Base-by-base conservation (phyloP, 2,329 filamentous ascomycete genomes). In the Colletotrichum noveboracense region DNA sequence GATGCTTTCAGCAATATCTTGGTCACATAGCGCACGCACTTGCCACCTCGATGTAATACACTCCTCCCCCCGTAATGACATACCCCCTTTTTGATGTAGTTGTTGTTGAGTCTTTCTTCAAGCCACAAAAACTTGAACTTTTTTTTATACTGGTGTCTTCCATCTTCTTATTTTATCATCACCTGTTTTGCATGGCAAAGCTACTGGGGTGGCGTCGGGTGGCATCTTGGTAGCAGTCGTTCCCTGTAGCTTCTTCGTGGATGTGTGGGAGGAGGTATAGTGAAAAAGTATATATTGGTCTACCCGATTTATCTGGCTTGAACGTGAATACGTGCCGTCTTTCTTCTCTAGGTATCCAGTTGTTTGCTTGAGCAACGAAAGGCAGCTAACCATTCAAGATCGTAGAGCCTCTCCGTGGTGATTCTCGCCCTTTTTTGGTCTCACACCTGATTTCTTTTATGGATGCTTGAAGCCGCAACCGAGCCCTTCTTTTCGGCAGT, bases 1-100 rank as follows among this genome's bases (percentile, higher is more conserved):
- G 88, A 91, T 73, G 84, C 87, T 32, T 92, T 92, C 81, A 86
- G 88, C 76, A 91, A 88, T 79, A 85, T 92, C 66, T 88, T 92
- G 88, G 90, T 92, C 55, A 68, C 74, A 66, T 76, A 76, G 74
- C 74, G 64, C 43, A 7, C 6, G 26, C n/a, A 70, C 32, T 36
- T 66, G 28, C 14, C n/a, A 24, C 30, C 14, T 18, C 30, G 52
- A 67, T 65, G 43, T 66, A 69, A 69, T 69, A 74, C 32, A 69
- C 26, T 9, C 10, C 64, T 65, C 58, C 43, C 43, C 18, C 34
- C 30, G 58, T 69, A 74, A 76, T 74, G 64, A 60, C 64, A 76
- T 76, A 76, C 74, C 74, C 74, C 26, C 28, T 64, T 58, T 30
- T 38, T 48, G n/a, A 52, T 52, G 43, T 52, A 52, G 30, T 34